phyloP scores from a whole-genome alignment of 225 moss, liverwort and hornwort species.

The Polytrichum commune region DNA sequence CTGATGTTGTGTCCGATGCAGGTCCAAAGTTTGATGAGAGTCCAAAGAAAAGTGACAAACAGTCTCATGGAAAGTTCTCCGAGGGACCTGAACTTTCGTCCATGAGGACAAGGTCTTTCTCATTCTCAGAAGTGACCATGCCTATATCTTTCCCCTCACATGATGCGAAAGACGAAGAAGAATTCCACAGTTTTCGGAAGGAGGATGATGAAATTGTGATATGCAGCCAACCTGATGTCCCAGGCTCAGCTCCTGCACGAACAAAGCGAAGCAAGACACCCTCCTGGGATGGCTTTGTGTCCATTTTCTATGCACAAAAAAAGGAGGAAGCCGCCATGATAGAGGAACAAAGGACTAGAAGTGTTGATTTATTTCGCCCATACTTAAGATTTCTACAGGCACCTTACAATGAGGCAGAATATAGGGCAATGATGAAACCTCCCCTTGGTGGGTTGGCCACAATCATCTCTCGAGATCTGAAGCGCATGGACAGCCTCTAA shows the following conservation, averaged over 20 bases:
- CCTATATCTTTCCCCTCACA: slow-evolving; percentile 22
- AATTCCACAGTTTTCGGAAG: slow-evolving; percentile 66
- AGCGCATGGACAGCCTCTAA: slow-evolving; percentile 28
- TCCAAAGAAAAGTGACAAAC: not conserved
- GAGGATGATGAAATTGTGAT: slow-evolving; percentile 17
- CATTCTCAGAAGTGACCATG: slow-evolving; percentile 36
- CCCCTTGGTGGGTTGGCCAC: slow-evolving; percentile 67
- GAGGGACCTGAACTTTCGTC: slow-evolving; percentile 36
- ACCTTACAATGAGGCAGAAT: slow-evolving; percentile 67
- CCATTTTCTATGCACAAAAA: slow-evolving; percentile 53
- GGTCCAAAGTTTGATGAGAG: not conserved
- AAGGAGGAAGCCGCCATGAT: slow-evolving; percentile 31
- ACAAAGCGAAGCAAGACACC: slow-evolving; percentile 42
- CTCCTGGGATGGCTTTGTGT: slow-evolving; percentile 70
- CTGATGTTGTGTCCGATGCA: not conserved
- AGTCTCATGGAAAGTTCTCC: not conserved
- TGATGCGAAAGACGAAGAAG: slow-evolving; percentile 27
- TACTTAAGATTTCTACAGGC: slow-evolving; percentile 61
- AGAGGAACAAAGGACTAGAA: slow-evolving; percentile 48
- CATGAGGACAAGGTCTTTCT: slow-evolving; percentile 38
- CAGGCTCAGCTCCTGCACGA: slow-evolving; percentile 36
- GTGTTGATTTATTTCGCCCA: slow-evolving; percentile 49
- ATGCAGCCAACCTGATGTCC: slow-evolving; percentile 27
- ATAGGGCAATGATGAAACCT: slow-evolving; percentile 81
- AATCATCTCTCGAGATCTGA: slow-evolving; percentile 47